A percentile compares a stretch with the other conserved stretches of the same genome.
Conservation (phyloP, 2,329 filamentous ascomycete species). For the Aspergillus nomiae region DNA sequence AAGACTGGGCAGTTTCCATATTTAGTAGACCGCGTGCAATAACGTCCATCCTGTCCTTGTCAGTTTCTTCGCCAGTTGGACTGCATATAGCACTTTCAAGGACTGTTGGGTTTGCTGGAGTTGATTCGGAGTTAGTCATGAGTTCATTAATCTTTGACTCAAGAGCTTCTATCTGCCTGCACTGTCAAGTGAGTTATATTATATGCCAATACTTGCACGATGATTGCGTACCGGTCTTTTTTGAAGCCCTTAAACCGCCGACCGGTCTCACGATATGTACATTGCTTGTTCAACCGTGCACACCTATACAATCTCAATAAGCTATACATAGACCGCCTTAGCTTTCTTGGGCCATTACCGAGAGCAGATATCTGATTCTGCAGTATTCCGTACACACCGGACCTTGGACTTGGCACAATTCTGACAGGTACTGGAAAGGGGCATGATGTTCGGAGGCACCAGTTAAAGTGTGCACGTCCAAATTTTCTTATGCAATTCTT, state of each 20-base stretch:
- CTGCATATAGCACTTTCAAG: background rate
- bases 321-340: background rate
- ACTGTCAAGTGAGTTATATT: background rate
- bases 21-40: constrained; percentile 19
- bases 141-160: constrained; percentile 27
- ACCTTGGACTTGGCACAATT: constrained; percentile 26
- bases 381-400: constrained; percentile 20
- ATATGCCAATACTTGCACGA: background rate
- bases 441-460: background rate
- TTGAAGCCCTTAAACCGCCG: constrained; percentile 38
- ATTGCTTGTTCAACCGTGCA: constrained; percentile 38
- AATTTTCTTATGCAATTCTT: too few species aligned
- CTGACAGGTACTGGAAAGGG: constrained; percentile 17
- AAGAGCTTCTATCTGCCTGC: constrained; percentile 39
- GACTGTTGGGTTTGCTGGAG: background rate
- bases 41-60: constrained; percentile 13
- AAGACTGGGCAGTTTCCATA: constrained; percentile 20
- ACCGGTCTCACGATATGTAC: constrained; percentile 37
- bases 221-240: constrained; percentile 35
- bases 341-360: constrained; percentile 12
- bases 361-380: constrained; percentile 13
- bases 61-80: background rate
- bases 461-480: rapidly evolving
- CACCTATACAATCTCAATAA: constrained; percentile 27
- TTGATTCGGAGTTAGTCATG: background rate